These are phyloP conservation scores for Starmerella vaccinii DNA, from an alignment of 805 yeast genomes.

Conservation along the genomic window DNA sequence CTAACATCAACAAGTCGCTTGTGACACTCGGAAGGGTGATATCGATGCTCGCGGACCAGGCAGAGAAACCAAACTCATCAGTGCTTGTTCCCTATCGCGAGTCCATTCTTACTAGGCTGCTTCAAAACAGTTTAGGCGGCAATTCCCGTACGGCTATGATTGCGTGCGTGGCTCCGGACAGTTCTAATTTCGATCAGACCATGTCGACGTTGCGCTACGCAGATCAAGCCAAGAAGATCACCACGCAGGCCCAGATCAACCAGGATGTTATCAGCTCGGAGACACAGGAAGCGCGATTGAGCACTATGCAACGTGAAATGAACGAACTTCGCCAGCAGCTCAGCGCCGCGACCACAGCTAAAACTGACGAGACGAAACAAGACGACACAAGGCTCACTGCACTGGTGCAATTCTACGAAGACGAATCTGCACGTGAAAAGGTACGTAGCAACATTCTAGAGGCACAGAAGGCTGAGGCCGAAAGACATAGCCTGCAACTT, in stretches of 20 bases:
- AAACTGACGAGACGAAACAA: constrained; percentile 25
- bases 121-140: constrained; percentile 70
- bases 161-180: constrained; percentile 60
- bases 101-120: constrained; percentile 61
- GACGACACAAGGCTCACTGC: constrained; percentile 19
- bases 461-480: constrained; percentile 21
- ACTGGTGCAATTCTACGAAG: constrained; percentile 29
- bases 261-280: constrained; percentile 34
- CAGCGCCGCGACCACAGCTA: constrained; percentile 29
- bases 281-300: constrained; percentile 33
- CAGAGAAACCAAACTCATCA: constrained; percentile 14
- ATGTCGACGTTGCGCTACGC: constrained; percentile 70
- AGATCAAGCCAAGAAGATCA: constrained; percentile 59
- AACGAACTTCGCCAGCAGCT: constrained; percentile 29
- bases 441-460: constrained; percentile 23
- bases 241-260: constrained; percentile 49
- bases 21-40: constrained; percentile 69
- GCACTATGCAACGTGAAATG: constrained; percentile 35
- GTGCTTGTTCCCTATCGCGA: constrained; percentile 59
- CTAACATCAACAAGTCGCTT: constrained; percentile 65
- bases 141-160: constrained; percentile 79
- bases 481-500: constrained; percentile 22
- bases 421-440: constrained; percentile 26
- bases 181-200: constrained; percentile 68
- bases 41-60: constrained; percentile 37